A percentile compares a stretch with the other conserved stretches of the same genome.
phyloP scores from a whole-genome alignment of 176 grass and related monocot genomes.

The Triticum turgidum region DNA sequence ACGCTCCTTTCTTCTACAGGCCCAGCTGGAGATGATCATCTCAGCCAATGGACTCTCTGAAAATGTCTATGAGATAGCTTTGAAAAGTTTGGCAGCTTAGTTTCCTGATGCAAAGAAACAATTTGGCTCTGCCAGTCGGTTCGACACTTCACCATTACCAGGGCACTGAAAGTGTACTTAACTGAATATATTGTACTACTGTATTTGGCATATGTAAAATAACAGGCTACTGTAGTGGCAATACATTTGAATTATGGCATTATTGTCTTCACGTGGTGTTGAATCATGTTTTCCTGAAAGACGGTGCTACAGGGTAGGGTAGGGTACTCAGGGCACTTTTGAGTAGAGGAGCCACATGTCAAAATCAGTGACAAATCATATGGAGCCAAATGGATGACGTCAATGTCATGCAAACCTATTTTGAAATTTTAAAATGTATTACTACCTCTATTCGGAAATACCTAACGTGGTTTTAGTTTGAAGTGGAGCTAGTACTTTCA shows the following conservation, averaged over 20 bases:
- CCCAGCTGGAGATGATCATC: conserved; percentile 87
- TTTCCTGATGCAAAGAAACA: not conserved
- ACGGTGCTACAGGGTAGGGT: no score
- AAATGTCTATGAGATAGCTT: conserved; percentile 93
- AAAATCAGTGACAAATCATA: no score
- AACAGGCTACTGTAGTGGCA: not conserved
- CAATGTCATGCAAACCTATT: no score
- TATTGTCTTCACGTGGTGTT: not conserved
- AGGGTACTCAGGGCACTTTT: no score
- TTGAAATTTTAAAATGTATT: no score
- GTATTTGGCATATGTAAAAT: not conserved
- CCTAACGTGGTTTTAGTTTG: no score
- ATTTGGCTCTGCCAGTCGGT: not conserved
- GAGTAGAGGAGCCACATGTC: no score
- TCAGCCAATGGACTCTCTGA: conserved; percentile 95
- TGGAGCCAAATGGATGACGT: no score
- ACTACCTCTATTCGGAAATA: no score
- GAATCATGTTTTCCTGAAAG: not conserved
- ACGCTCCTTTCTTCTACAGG: conserved; percentile 38
- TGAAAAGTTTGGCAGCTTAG: conserved; percentile 82
- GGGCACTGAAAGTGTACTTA: not conserved
- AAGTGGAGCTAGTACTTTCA: no score
- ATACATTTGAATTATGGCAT: not conserved
- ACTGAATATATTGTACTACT: conserved; percentile 6
- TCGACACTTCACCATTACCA: not conserved